Base-by-base conservation (phyloP, 1,139 yeast species). In the Geotrichum fermentans region DNA sequence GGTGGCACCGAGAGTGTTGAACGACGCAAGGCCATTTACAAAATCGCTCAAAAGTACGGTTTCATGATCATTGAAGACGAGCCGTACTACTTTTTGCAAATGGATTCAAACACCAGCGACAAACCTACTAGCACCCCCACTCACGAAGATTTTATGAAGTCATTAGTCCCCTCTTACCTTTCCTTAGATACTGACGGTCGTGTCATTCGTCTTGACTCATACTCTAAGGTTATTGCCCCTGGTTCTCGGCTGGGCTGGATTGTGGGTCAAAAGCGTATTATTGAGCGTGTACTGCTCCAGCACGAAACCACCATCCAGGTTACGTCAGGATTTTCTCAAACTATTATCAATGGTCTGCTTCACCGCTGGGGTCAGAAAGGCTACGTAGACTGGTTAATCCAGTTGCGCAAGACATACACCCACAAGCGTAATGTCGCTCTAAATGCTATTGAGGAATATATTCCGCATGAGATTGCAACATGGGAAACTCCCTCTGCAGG, bases 201-300 rank as follows among this genome's bases (percentile, higher is more conserved):
- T 67, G 97, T 89, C 36, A 65, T 90, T 50, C 79, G 97, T 67
- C 75, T 90, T 61, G 97, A 90, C 65, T 86, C 97, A 1, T 82
- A 86, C 69, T 88, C 97, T 52, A 90, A 90, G 72, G 94, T 88
- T 30, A 71, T 90, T 55, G 97, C 96, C 1, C 97, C 97, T 28
- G 97, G 97, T 58, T 62, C 82, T 42, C 82, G 97, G 72, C 66
- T 87, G 53, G 97, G 97, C 45, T 90, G 96, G 96, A 75, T 90
- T 56, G 82, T 84, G 17, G 96, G 86, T 49, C 95, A 87, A 67
- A 71, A 73, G 44, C 63, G 64, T 3, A 64, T 89, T 36, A 66
- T 87, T 56, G 90, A 84, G 68, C 77, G 94, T 60, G 77, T 73
- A 61, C 67, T 81, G 49, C 77, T 95, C 60, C 72, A 83, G 52